phyloP scores from a whole-genome alignment of 31 red algal species.

The Porphyra umbilicalis region DNA sequence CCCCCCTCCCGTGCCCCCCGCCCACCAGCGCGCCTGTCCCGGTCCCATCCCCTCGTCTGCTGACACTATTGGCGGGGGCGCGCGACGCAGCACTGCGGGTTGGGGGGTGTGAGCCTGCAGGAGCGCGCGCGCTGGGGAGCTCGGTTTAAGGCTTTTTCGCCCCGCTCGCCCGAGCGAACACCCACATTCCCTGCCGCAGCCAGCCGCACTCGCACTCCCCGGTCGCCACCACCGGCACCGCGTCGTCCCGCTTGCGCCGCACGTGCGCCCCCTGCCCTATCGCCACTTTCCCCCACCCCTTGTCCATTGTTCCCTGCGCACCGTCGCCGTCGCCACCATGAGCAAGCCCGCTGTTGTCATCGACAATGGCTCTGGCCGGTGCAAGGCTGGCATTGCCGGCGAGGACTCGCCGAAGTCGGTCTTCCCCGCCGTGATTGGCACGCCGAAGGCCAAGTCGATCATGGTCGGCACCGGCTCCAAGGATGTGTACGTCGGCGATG shows the following conservation, averaged over 20 bases:
- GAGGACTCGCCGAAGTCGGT: conserved; percentile 99
- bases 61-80: background rate
- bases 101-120: no score
- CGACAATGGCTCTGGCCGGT: conserved; percentile 91
- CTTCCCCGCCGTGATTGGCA: conserved; percentile 98
- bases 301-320: background rate
- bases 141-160: no score
- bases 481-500: conserved; percentile 87
- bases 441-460: conserved; percentile 88
- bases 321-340: background rate
- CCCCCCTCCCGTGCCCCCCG: no score
- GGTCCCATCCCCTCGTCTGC: no score
- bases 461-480: conserved; percentile 80
- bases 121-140: no score
- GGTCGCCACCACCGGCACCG: background rate
- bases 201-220: background rate
- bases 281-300: background rate
- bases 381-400: conserved; percentile 96
- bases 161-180: no score
- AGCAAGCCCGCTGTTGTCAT: conserved; percentile 83
- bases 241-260: background rate
- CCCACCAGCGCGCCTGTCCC: no score
- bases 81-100: background rate
- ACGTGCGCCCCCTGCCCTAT: background rate
- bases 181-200: background rate